These are phyloP conservation scores for Monosporascus sp. DNA, from an alignment of 2,329 filamentous ascomycete species.

Conservation along the genomic window DNA sequence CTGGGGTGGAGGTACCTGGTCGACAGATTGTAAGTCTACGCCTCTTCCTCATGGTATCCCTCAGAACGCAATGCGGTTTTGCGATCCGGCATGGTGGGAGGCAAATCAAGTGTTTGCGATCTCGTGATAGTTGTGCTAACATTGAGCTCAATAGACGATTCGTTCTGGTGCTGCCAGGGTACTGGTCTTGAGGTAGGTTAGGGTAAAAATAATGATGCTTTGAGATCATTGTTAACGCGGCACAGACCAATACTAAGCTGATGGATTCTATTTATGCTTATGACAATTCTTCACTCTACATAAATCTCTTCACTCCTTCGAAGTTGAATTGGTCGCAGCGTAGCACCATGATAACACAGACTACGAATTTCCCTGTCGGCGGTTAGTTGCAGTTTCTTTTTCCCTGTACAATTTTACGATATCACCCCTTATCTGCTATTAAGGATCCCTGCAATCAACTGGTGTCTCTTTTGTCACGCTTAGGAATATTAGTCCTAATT, in stretches of 20 bases:
- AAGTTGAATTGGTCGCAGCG: constrained; percentile 38
- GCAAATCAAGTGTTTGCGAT: too few species aligned
- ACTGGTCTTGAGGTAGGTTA: constrained; percentile 37
- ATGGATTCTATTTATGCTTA: constrained; percentile 49
- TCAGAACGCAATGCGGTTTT: too few species aligned
- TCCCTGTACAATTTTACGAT: neutral
- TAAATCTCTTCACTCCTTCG: constrained; percentile 46
- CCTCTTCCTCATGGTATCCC: neutral
- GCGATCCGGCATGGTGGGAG: too few species aligned
- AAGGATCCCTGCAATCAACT: too few species aligned
- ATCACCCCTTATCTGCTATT: too few species aligned
- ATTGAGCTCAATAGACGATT: constrained; percentile 27
- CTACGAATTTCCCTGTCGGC: constrained; percentile 36
- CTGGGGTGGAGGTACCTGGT: constrained; percentile 51
- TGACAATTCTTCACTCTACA: constrained; percentile 36
- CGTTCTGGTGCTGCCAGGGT: constrained; percentile 51
- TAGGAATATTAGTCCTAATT: too few species aligned
- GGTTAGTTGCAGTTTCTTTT: constrained; percentile 8
- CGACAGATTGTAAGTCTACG: constrained; percentile 36
- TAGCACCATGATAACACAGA: constrained; percentile 36
- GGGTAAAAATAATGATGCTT: too few species aligned
- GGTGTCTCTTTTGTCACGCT: too few species aligned
- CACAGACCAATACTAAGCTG: constrained; percentile 44
- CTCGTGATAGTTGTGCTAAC: neutral
- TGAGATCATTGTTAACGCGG: neutral